These are phyloP conservation scores for Helianthus tuberosus DNA, from an alignment of 129 eudicot genomes.

Conservation along the genomic window DNA sequence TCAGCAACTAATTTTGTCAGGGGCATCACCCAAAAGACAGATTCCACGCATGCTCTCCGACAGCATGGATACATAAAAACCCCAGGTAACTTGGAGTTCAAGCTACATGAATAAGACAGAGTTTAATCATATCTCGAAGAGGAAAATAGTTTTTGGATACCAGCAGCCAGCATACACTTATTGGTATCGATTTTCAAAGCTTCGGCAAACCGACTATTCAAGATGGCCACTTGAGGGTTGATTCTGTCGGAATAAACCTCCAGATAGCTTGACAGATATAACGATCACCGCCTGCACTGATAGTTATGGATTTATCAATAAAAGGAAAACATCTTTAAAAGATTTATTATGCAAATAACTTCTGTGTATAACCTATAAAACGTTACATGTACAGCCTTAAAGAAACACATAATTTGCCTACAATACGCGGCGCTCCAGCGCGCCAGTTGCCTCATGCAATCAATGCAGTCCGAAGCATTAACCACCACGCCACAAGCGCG, in stretches of 20 bases:
- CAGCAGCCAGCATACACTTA: slow-evolving; percentile 24
- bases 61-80: slow-evolving; percentile 77
- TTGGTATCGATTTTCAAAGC: not conserved
- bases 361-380: too few species aligned
- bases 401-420: too few species aligned
- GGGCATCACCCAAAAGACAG: slow-evolving; percentile 96
- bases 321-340: not conserved
- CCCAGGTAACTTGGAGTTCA: slow-evolving; percentile 28
- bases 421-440: too few species aligned
- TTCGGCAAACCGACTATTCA: not conserved
- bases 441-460: too few species aligned
- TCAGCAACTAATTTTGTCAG: slow-evolving; percentile 86
- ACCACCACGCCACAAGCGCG: too few species aligned
- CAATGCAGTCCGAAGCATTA: too few species aligned
- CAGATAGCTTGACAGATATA: slow-evolving; percentile 13
- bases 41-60: slow-evolving; percentile 96
- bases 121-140: not conserved
- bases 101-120: slow-evolving; percentile 30
- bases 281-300: slow-evolving; percentile 1
- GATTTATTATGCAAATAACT: too few species aligned
- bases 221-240: slow-evolving; percentile 3
- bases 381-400: too few species aligned
- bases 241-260: not conserved
- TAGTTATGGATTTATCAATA: slow-evolving; percentile 13
- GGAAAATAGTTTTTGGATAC: slow-evolving; percentile 5